Conservation (phyloP, 1,139 yeast genomes). For the Yamadazyma triangularis region DNA sequence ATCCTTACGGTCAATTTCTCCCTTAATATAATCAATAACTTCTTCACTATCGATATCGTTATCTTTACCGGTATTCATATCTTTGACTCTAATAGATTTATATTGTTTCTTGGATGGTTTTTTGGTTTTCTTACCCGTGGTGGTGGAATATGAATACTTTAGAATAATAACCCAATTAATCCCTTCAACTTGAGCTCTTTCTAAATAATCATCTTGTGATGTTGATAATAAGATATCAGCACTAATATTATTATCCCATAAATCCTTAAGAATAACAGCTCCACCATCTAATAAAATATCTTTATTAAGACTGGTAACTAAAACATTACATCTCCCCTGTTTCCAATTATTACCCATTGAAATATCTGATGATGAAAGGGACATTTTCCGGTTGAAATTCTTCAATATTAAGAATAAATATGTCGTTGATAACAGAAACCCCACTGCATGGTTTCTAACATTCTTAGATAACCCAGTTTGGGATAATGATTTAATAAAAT, state of each 20-base stretch:
- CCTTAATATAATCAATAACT: slow-evolving; percentile 43
- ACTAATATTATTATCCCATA: slow-evolving; percentile 71
- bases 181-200: slow-evolving; percentile 63
- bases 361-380: slow-evolving; percentile 7
- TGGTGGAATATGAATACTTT: slow-evolving; percentile 47
- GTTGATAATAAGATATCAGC: slow-evolving; percentile 54
- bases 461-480: slow-evolving; percentile 14
- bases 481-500: slow-evolving; percentile 47
- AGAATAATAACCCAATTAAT: slow-evolving; percentile 72
- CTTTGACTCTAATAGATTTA: slow-evolving; percentile 72
- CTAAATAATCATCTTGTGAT: slow-evolving; percentile 65
- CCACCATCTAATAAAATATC: slow-evolving; percentile 54
- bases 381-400: slow-evolving; percentile 22
- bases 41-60: slow-evolving; percentile 69
- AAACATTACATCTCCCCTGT: slow-evolving; percentile 66
- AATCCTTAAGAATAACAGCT: slow-evolving; percentile 50
- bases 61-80: slow-evolving; percentile 56
- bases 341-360: slow-evolving; percentile 23
- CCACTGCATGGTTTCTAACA: slow-evolving; percentile 61
- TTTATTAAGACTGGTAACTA: slow-evolving; percentile 64
- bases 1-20: slow-evolving; percentile 35
- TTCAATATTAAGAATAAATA: slow-evolving; percentile 41
- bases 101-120: slow-evolving; percentile 34
- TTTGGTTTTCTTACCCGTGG: slow-evolving; percentile 32
- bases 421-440: slow-evolving; percentile 60